phyloP scores from a whole-genome alignment of 768 basidiomycete genomes.

The Exsudoporus frostii region DNA sequence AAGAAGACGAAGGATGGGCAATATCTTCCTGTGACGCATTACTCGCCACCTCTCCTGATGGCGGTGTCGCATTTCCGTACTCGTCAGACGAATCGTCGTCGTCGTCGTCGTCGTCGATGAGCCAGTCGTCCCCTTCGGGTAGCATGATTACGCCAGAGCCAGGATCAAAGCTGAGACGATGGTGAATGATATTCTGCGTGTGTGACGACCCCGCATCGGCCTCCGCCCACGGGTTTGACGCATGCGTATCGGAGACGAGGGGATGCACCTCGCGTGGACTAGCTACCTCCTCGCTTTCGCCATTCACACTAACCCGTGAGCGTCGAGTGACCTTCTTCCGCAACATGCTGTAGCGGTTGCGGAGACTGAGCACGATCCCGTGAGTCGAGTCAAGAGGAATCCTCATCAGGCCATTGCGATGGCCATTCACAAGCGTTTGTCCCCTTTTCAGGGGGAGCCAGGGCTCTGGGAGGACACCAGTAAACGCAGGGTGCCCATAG shows the following conservation, averaged over 20 bases:
- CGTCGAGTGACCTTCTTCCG: constrained; percentile 33
- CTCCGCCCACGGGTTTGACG: constrained; percentile 66
- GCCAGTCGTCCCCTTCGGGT: constrained; percentile 71
- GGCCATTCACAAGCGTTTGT: constrained; percentile 64
- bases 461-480: constrained; percentile 88
- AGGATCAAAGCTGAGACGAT: constrained; percentile 74
- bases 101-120: constrained; percentile 50
- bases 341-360: constrained; percentile 62
- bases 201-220: constrained; percentile 17
- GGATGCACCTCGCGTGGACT: constrained; percentile 18
- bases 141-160: constrained; percentile 87
- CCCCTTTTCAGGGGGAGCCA: constrained; percentile 92
- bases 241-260: constrained; percentile 25
- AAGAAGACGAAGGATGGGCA: constrained; percentile 12
- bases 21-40: constrained; percentile 26
- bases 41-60: constrained; percentile 16
- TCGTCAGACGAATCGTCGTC: constrained; percentile 46
- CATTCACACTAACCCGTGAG: constrained; percentile 2
- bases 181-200: constrained; percentile 39
- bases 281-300: background rate
- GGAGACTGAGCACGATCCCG: constrained; percentile 79
- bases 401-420: constrained; percentile 33
- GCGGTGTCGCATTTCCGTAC: constrained; percentile 35
- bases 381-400: constrained; percentile 44
- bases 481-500: constrained; percentile 93